Evolutionary conservation across 2,329 filamentous ascomycete species (phyloP).

Genomic region (Nectriaceae sp.): DNA sequence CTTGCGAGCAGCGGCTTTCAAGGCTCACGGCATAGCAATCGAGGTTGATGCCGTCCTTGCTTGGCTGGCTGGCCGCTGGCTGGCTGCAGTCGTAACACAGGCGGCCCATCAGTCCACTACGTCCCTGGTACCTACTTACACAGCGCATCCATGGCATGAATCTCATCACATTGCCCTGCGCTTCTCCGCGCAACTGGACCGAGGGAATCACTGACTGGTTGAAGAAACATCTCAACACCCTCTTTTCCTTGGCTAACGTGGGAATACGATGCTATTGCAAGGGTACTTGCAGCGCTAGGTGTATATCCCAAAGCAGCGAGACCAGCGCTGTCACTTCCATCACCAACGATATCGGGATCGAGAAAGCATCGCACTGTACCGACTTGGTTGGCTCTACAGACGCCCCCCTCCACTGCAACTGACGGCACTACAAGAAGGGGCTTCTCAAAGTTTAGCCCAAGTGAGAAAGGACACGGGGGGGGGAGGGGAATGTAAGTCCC

Average conservation of each 20-base stretch:
- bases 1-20: constrained; percentile 7
- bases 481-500: constrained; percentile 1
- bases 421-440: too few species aligned
- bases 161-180: constrained; percentile 10
- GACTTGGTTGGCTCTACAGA: too few species aligned
- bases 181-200: constrained; percentile 14
- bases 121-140: not conserved
- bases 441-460: not conserved
- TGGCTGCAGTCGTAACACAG: constrained; percentile 11
- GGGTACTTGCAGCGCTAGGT: too few species aligned
- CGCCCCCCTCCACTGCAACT: not conserved
- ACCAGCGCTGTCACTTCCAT: too few species aligned
- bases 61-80: not conserved
- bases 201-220: too few species aligned
- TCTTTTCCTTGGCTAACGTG: too few species aligned
- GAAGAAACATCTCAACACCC: too few species aligned
- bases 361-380: too few species aligned
- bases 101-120: constrained; percentile 10
- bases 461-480: constrained; percentile 1
- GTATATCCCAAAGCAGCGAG: too few species aligned
- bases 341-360: too few species aligned
- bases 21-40: not conserved
- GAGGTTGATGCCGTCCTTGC: not conserved
- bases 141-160: constrained; percentile 3
- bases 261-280: too few species aligned